Conservation (phyloP, 2,329 filamentous ascomycete genomes). For the Sphaerulina populicola region DNA sequence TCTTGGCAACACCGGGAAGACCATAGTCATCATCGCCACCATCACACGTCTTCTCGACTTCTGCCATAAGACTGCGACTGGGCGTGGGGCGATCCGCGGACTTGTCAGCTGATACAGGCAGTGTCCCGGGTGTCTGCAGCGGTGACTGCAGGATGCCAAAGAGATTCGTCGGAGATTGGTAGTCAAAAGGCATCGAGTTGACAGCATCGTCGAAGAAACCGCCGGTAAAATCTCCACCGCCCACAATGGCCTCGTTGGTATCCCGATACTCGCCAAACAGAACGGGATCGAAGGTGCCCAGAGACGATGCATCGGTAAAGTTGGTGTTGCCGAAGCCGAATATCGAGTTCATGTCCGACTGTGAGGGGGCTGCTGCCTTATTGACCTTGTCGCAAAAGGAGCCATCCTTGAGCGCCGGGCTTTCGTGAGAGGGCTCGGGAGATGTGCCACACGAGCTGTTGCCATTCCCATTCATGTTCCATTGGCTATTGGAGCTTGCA, state of each 20-base stretch:
- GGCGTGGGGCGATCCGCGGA: constrained; percentile 18
- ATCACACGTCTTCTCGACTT: constrained; percentile 69
- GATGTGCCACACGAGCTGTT: constrained; percentile 66
- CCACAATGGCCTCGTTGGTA: constrained; percentile 70
- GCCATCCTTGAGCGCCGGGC: constrained; percentile 51
- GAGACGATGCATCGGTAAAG: constrained; percentile 26
- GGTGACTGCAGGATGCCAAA: constrained; percentile 44
- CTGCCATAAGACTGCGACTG: constrained; percentile 56
- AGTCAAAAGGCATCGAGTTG: constrained; percentile 46
- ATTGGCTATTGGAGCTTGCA: constrained; percentile 45
- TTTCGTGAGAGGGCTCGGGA: constrained; percentile 66
- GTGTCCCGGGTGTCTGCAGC: constrained; percentile 24
- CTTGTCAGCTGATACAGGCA: constrained; percentile 8
- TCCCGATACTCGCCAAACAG: constrained; percentile 91
- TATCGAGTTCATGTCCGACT: constrained; percentile 16
- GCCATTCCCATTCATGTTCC: constrained; percentile 48
- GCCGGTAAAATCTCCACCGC: constrained; percentile 59
- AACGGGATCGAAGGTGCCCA: constrained; percentile 79
- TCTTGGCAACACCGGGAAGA: constrained; percentile 16
- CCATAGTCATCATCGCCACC: constrained; percentile 56
- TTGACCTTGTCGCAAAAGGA: constrained; percentile 50
- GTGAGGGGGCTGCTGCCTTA: constrained; percentile 12
- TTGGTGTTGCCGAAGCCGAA: constrained; percentile 21
- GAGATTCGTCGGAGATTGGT: constrained; percentile 68
- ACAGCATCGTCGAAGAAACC: constrained; percentile 65